A percentile compares a stretch with the other conserved stretches of the same genome.
These are phyloP conservation scores for Chalciporus sp. DNA, from an alignment of 1,284 basidiomycete genomes.

Conservation along the genomic window DNA sequence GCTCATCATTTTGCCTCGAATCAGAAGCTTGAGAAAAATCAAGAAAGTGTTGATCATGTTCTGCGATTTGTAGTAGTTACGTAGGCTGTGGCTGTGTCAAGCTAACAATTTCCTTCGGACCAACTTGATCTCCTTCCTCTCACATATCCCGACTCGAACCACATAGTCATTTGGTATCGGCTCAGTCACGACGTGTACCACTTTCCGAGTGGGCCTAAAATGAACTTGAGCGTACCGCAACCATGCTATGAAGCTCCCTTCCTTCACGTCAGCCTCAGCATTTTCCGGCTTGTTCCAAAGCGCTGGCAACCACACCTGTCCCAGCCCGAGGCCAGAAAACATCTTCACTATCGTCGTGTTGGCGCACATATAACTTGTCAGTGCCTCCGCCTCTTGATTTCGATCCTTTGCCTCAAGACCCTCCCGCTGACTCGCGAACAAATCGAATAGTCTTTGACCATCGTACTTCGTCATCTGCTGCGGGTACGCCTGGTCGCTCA, in stretches of 20 bases:
- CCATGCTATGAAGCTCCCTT: slow-evolving; percentile 10
- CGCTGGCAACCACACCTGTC: slow-evolving; percentile 1
- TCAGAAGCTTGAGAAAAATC: background rate
- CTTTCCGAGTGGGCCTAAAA: slow-evolving; percentile 6
- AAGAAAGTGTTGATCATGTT: too few relatives aligned
- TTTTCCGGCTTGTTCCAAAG: slow-evolving; percentile 9
- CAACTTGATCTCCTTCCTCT: background rate
- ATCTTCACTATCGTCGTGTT: slow-evolving; percentile 12
- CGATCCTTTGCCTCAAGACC: slow-evolving; percentile 2
- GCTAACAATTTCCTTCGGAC: background rate
- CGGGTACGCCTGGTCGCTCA: slow-evolving; percentile 4
- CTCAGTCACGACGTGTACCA: slow-evolving; percentile 2
- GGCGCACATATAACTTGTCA: slow-evolving; percentile 7
- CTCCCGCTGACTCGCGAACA: slow-evolving; percentile 14
- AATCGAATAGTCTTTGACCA: slow-evolving; percentile 7
- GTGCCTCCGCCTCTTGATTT: slow-evolving; percentile 9
- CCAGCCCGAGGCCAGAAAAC: slow-evolving; percentile 8
- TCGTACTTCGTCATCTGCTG: slow-evolving; percentile 5
- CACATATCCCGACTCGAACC: slow-evolving; percentile 4
- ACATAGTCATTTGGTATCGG: slow-evolving; percentile 6
- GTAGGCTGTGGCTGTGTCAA: background rate
- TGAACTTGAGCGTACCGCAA: slow-evolving; percentile 11
- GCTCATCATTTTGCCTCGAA: background rate
- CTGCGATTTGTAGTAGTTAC: too few relatives aligned
- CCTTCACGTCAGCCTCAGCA: slow-evolving; percentile 7